Evolutionary conservation across 2,329 filamentous ascomycete genomes (phyloP), one percentile per base, ranked within the genome.

Genomic region (Hypoxylon sp.): DNA sequence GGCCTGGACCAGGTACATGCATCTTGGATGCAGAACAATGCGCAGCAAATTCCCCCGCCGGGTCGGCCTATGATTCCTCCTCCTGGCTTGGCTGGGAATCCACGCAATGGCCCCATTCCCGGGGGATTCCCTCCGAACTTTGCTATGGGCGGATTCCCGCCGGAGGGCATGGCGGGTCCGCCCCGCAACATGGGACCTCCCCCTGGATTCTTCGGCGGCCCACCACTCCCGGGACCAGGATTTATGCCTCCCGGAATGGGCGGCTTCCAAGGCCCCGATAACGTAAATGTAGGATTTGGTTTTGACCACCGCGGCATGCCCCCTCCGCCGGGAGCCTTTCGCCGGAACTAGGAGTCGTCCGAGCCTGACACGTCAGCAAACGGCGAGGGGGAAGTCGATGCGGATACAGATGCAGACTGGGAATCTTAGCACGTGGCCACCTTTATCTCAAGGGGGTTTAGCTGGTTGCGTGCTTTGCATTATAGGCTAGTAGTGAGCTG

Each of bases 51-150:
- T 64, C 80, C 80, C 53, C 79, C 79, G 37, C 80, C 80, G 39
- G 73, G 78, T 20, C 81, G 82, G 15, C 84, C 83, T 28, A 87
- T 89, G 79, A 85, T 87, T 32, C 85, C 86, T 22, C 87, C 87
- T n/a, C 87, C 86, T 3, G 87, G 87, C 15, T 79, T 89, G 8
- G 75, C 79, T 20, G 79, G 77, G 34, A 79, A 79, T 64, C 62
- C 75, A 63, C 79, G 80, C 32, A 79, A 77, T 67, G 80, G 83
- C 65, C 84, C 84, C 15, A 81, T 86, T 75, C 84, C 83, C 54
- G 84, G 82, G 65, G 87, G 87, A 80, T 88, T 85, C 70, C 85
- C 85, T 19, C 85, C 85, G n/a, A 87, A 84, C 73, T 89, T 89
- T 65, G 83, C 85, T 13, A 80, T 87, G 75, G 78, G 76, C 32